These are phyloP conservation scores for Cladosporium sp. DNA, from an alignment of 2,329 filamentous ascomycete species.

Conservation along the genomic window DNA sequence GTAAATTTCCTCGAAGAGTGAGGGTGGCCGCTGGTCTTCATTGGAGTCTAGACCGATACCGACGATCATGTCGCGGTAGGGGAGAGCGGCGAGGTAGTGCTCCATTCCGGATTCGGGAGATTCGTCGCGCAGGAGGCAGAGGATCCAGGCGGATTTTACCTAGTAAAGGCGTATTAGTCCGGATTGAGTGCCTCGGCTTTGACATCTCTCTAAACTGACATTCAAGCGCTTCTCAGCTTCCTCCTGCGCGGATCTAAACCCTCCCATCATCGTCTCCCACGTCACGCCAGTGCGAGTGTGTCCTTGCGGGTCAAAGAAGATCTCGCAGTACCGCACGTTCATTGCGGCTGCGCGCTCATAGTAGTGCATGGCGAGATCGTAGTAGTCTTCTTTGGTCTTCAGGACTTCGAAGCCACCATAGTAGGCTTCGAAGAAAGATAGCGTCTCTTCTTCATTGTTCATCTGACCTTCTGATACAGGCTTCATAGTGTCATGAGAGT, in stretches of 20 bases:
- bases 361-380: conserved; percentile 40
- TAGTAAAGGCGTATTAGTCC: neutral
- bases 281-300: conserved; percentile 37
- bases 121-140: conserved; percentile 43
- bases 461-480: neutral
- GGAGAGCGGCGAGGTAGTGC: conserved; percentile 36
- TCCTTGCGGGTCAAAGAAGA: conserved; percentile 43
- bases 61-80: conserved; percentile 42
- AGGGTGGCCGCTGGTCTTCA: conserved; percentile 43
- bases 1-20: conserved; percentile 42
- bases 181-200: neutral
- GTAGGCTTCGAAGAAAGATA: conserved; percentile 19
- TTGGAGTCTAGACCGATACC: conserved; percentile 48
- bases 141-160: conserved; percentile 31
- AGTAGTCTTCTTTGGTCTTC: conserved; percentile 35
- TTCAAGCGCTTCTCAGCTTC: conserved; percentile 14
- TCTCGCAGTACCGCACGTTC: conserved; percentile 40
- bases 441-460: conserved; percentile 17
- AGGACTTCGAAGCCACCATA: conserved; percentile 31
- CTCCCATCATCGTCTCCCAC: conserved; percentile 32
- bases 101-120: conserved; percentile 36
- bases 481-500: conserved; percentile 29
- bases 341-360: conserved; percentile 30
- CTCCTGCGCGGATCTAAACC: conserved; percentile 27
- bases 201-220: neutral